phyloP scores from a whole-genome alignment of 2,329 filamentous ascomycete species.

The Fusarium sp. region DNA sequence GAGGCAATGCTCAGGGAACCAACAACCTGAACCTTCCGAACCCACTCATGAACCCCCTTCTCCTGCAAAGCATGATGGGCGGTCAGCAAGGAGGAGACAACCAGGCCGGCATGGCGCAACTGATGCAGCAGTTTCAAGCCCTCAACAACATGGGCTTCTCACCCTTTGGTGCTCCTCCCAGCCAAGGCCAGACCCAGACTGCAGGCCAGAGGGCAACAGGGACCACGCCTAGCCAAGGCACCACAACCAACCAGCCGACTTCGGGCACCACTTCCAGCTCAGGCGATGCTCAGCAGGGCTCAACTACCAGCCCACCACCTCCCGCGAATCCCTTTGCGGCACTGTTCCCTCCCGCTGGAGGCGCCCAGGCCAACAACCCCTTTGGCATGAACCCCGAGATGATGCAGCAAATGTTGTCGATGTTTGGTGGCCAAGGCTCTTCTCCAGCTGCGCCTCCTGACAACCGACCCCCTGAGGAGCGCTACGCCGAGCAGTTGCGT shows the following conservation, averaged over 20 bases:
- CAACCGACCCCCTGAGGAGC: slow-evolving; percentile 90
- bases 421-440: slow-evolving; percentile 55
- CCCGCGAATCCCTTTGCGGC: slow-evolving; percentile 76
- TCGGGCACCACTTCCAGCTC: slow-evolving; percentile 35
- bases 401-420: slow-evolving; percentile 66
- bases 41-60: slow-evolving; percentile 56
- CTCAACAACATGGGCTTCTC: slow-evolving; percentile 48
- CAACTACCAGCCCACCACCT: slow-evolving; percentile 52
- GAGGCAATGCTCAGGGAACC: slow-evolving; percentile 48
- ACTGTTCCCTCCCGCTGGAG: slow-evolving; percentile 62
- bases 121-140: slow-evolving; percentile 46
- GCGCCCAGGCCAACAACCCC: slow-evolving; percentile 52
- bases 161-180: slow-evolving; percentile 49
- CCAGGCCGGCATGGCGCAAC: slow-evolving; percentile 22
- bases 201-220: slow-evolving; percentile 45
- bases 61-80: slow-evolving; percentile 42
- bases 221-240: slow-evolving; percentile 43
- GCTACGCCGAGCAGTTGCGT: slow-evolving; percentile 88
- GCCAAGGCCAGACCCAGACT: slow-evolving; percentile 32
- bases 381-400: slow-evolving; percentile 66
- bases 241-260: slow-evolving; percentile 40
- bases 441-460: slow-evolving; percentile 74
- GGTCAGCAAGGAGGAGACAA: slow-evolving; percentile 28
- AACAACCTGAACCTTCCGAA: slow-evolving; percentile 50
- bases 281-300: slow-evolving; percentile 35